Evolutionary conservation across 225 moss, liverwort and hornwort genomes (phyloP).

Genomic region (Climacium dendroides): DNA sequence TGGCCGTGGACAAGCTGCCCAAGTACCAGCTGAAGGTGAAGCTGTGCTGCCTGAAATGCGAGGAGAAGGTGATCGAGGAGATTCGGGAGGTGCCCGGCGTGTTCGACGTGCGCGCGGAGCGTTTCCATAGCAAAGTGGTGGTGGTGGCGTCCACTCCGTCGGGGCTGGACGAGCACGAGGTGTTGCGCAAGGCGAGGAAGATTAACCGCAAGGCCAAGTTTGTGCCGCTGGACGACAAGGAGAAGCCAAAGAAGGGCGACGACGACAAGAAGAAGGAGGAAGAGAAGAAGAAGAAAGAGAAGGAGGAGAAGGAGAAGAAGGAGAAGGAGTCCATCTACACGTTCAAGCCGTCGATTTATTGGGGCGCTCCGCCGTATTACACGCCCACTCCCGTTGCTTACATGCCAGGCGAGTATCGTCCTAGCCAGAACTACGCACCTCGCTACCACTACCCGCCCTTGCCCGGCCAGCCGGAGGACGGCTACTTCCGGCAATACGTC

Average conservation of each 20-base stretch:
- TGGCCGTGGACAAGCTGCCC: conserved; percentile 17
- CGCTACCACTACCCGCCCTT: conserved; percentile 6
- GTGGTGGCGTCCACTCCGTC: neutral
- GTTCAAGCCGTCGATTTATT: neutral
- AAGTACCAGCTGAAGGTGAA: conserved; percentile 25
- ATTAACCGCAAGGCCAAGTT: conserved; percentile 7
- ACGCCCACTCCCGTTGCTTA: neutral
- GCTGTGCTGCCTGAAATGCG: conserved; percentile 19
- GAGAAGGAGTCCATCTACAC: neutral
- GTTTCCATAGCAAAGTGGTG: neutral
- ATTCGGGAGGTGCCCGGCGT: conserved; percentile 15
- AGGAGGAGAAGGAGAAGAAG: neutral
- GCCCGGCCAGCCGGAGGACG: conserved; percentile 9
- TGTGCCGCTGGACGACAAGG: neutral
- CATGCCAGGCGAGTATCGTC: neutral
- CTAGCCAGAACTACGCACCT: conserved; percentile 4
- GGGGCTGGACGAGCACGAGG: neutral
- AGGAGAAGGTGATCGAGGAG: conserved; percentile 34
- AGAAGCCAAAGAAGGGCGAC: conserved; percentile 5
- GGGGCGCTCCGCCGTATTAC: neutral
- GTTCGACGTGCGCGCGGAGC: conserved; percentile 21
- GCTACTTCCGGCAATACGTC: conserved; percentile 1
- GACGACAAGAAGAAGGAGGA: neutral
- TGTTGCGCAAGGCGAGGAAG: conserved; percentile 4
- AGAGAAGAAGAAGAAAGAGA: neutral